Evolutionary conservation across 805 yeast species (phyloP).

Genomic region (Wickerhamiella brachini): DNA sequence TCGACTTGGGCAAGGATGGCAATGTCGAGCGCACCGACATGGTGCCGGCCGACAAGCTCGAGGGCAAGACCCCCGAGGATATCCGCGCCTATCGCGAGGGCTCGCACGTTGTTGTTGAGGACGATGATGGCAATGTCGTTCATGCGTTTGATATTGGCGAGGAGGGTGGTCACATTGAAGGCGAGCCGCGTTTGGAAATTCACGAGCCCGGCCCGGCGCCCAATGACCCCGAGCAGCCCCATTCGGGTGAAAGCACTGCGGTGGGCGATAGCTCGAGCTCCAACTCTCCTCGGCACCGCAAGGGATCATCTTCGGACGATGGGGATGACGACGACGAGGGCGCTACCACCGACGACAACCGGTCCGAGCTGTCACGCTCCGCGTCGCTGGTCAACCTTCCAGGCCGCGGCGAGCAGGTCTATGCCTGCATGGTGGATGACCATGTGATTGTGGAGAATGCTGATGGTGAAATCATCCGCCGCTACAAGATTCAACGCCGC

Average conservation of each 20-base stretch:
- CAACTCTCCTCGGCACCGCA: background rate
- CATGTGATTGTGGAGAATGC: slow-evolving; percentile 72
- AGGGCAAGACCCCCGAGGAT: slow-evolving; percentile 17
- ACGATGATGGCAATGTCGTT: slow-evolving; percentile 68
- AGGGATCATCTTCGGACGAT: background rate
- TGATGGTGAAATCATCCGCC: slow-evolving; percentile 81
- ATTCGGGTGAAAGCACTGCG: background rate
- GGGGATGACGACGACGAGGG: background rate
- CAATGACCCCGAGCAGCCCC: slow-evolving; percentile 2
- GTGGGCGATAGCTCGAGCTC: background rate
- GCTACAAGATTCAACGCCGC: slow-evolving; percentile 62
- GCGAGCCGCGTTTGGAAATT: slow-evolving; percentile 12
- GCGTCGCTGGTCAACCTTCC: background rate
- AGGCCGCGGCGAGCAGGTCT: slow-evolving; percentile 10
- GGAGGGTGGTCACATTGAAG: slow-evolving; percentile 6
- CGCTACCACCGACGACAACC: background rate
- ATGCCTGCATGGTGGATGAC: slow-evolving; percentile 70
- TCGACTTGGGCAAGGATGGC: slow-evolving; percentile 10
- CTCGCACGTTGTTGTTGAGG: slow-evolving; percentile 56
- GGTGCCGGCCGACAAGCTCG: slow-evolving; percentile 12
- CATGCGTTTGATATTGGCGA: slow-evolving; percentile 34
- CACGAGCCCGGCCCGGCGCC: slow-evolving; percentile 9
- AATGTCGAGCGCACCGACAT: slow-evolving; percentile 11
- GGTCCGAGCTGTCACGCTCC: slow-evolving; percentile 10
- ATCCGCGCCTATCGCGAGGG: slow-evolving; percentile 56